Evolutionary conservation across 306 rosid genomes (phyloP).

Genomic region (Prunus campanulata): DNA sequence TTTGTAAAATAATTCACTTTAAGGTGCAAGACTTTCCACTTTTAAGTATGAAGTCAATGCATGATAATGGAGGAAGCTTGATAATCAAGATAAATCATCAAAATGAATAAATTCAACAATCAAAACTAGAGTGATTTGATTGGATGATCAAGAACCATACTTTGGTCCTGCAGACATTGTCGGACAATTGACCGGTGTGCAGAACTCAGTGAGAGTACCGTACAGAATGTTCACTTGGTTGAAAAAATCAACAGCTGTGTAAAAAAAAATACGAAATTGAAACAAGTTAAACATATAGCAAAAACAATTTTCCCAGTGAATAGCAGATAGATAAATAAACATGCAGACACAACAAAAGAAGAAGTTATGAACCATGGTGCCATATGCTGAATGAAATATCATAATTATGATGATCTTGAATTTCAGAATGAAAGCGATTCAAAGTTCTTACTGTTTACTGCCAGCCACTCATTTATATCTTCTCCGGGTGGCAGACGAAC

Average conservation of each 20-base stretch:
- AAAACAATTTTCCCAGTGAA: not conserved
- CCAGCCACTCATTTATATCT: slow-evolving; percentile 87
- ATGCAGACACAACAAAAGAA: not conserved
- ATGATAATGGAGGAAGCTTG: not conserved
- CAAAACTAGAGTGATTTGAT: slow-evolving; percentile 2
- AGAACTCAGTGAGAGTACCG: slow-evolving; percentile 88
- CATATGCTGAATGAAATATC: not conserved
- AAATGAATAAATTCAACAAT: not conserved
- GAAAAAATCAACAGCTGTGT: slow-evolving; percentile 84
- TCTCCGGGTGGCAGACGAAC: slow-evolving; percentile 91
- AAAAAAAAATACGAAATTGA: not conserved
- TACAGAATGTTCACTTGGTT: slow-evolving; percentile 80
- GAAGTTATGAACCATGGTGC: too few species aligned
- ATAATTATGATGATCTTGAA: not conserved
- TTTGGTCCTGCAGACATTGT: slow-evolving; percentile 85
- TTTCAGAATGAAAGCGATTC: not conserved
- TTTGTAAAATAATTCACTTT: too few species aligned
- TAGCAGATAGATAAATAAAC: not conserved
- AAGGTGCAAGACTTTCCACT: too few species aligned
- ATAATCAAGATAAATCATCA: not conserved
- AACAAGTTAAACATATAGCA: not conserved
- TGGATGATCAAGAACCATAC: slow-evolving; percentile 44
- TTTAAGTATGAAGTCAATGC: too few species aligned
- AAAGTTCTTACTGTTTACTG: slow-evolving; percentile 66
- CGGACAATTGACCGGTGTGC: slow-evolving; percentile 74